These are phyloP conservation scores for Rubia tinctorum DNA, from an alignment of 305 asterid species.

Conservation along the genomic window DNA sequence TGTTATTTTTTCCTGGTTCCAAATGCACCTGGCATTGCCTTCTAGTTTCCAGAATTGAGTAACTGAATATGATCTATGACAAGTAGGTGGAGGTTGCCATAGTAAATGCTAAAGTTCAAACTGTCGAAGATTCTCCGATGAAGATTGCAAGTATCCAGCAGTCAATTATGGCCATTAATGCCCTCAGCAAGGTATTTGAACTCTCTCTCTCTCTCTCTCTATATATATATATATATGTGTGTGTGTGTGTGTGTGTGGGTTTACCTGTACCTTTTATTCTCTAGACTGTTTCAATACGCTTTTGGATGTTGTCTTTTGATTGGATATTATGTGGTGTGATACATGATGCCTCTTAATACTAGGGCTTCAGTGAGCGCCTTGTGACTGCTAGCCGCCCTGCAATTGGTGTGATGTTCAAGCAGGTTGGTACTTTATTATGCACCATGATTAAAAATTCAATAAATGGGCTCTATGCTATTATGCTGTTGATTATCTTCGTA, in stretches of 20 bases:
- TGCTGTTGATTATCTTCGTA: constrained; percentile 3
- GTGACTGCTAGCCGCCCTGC: constrained; percentile 86
- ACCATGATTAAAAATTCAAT: background rate
- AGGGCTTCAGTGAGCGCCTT: constrained; percentile 95
- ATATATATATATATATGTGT: too few relatives aligned
- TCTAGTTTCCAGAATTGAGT: background rate
- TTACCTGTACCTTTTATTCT: background rate
- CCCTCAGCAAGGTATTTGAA: constrained; percentile 61
- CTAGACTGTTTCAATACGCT: background rate
- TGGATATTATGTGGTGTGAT: background rate
- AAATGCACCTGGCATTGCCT: background rate
- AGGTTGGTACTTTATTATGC: constrained; percentile 40
- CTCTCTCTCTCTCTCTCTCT: constrained; percentile 10
- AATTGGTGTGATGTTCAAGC: constrained; percentile 86
- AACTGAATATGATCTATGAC: constrained; percentile 19
- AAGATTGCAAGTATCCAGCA: constrained; percentile 66
- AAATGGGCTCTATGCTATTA: background rate
- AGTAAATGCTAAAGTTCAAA: constrained; percentile 34
- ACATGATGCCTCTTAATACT: constrained; percentile 29
- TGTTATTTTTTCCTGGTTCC: background rate
- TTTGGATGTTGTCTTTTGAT: background rate
- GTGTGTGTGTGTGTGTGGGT: too few relatives aligned
- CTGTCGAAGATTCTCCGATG: constrained; percentile 32
- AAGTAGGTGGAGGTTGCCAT: constrained; percentile 69
- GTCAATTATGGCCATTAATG: constrained; percentile 84